A percentile compares a stretch with the other conserved stretches of the same genome.
Evolutionary conservation across 2,329 filamentous ascomycete species (phyloP).

Genomic region (Pseudocercospora pini-densiflorae): DNA sequence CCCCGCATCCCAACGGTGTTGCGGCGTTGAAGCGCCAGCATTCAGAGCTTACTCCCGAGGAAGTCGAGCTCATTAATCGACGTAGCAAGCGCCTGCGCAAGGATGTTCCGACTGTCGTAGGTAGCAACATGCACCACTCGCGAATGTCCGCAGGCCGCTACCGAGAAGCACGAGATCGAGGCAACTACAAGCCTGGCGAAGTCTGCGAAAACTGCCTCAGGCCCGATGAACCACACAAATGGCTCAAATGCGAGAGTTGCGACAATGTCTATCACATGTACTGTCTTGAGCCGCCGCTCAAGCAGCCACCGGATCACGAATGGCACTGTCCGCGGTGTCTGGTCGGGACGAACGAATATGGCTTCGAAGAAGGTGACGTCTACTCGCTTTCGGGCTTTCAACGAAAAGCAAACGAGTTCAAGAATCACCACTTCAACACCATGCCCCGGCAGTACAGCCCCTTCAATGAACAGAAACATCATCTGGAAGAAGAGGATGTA

Average conservation of each 20-base stretch:
- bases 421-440: constrained; percentile 88
- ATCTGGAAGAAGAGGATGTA: constrained; percentile 91
- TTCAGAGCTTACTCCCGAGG: constrained; percentile 44
- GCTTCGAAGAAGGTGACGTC: constrained; percentile 93
- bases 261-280: constrained; percentile 85
- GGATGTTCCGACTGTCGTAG: constrained; percentile 81
- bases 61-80: constrained; percentile 57
- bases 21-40: constrained; percentile 73
- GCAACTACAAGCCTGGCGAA: constrained; percentile 62
- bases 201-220: constrained; percentile 86
- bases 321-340: constrained; percentile 97
- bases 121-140: constrained; percentile 95
- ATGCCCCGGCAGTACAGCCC: constrained; percentile 66
- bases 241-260: constrained; percentile 88
- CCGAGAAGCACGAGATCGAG: constrained; percentile 59
- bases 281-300: constrained; percentile 86
- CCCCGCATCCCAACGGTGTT: constrained; percentile 33
- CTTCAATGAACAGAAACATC: constrained; percentile 76
- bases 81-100: constrained; percentile 94
- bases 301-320: constrained; percentile 78
- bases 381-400: constrained; percentile 97
- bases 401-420: constrained; percentile 93
- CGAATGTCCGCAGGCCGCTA: constrained; percentile 76
- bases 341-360: constrained; percentile 94
- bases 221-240: constrained; percentile 70